These are phyloP conservation scores for Candida khao-thaluensis DNA, from an alignment of 805 yeast species.

Conservation along the genomic window DNA sequence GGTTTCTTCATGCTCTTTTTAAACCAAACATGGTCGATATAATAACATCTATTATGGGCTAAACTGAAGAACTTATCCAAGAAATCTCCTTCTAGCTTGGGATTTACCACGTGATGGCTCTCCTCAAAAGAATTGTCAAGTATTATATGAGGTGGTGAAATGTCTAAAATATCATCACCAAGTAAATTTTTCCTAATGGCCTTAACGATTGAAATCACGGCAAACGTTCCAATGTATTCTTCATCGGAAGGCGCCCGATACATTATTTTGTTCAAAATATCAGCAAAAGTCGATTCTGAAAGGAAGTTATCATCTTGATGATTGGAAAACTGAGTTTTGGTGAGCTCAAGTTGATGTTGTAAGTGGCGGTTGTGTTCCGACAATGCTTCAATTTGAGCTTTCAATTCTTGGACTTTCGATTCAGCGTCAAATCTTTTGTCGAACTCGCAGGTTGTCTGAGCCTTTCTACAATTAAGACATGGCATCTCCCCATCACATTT, in stretches of 20 bases:
- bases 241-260: constrained; percentile 10
- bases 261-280: constrained; percentile 10
- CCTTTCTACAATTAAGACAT: constrained; percentile 5
- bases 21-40: constrained; percentile 14
- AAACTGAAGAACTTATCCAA: constrained; percentile 15
- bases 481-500: constrained; percentile 14
- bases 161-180: background rate
- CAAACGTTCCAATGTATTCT: constrained; percentile 17
- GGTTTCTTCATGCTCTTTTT: constrained; percentile 1
- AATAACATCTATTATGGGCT: constrained; percentile 15
- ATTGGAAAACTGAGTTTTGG: background rate
- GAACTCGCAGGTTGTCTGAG: constrained; percentile 5
- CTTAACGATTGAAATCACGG: constrained; percentile 15
- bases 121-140: constrained; percentile 8
- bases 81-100: constrained; percentile 8
- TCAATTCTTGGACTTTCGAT: background rate
- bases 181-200: constrained; percentile 11
- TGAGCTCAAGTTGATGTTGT: background rate
- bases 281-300: constrained; percentile 12
- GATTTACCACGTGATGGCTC: background rate
- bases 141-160: constrained; percentile 3
- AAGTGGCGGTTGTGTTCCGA: constrained; percentile 5
- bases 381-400: constrained; percentile 1
- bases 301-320: constrained; percentile 2
- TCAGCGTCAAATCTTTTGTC: background rate